Base-by-base conservation (phyloP, 306 rosid species). In the Rubus parviflorus region DNA sequence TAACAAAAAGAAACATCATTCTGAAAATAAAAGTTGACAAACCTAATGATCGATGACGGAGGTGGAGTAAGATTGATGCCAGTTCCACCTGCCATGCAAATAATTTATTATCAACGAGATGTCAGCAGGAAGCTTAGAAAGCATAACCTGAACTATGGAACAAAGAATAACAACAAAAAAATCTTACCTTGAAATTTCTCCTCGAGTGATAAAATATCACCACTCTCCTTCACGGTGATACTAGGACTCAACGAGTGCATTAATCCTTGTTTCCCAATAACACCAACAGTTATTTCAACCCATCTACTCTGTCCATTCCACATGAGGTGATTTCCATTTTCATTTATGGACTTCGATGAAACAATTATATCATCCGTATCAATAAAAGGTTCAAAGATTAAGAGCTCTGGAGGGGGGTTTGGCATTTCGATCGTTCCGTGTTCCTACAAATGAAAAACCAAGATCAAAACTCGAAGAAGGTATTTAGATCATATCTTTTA, bases 11-110 rank as follows among this genome's bases (percentile, higher is more conserved):
- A n/a, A 62, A n/a, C 37, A 49, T 30, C 17, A 7, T 43, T 67
- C 78, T 30, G 12, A 30, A 22, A 15, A 54, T 64, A 79, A 58
- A 17, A 13, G 70, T 57, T 35, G 20, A 72, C 82, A 38, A 83
- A 94, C 98, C 98, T 92, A 74, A 94, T 88, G 45, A 94, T 94
- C 47, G 96, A 85, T 66, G 62, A 83, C 8, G 98, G 98, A 77
- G 98, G 98, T 35, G 98, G 98, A 84, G 98, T 94, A 70, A 94
- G 86, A 88, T 94, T 94, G 88, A 92, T 92, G 86, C 98, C 98
- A 56, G 98, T 94, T 66, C 98, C 98, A 83, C 98, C 98, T 94
- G 88, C 75, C 74, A 83, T 15, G 58, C 46, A 45, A 45, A 58
- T 11, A 6, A 74, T 30, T 60, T 16, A 25, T 74, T 12, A 58